A percentile compares a stretch with the other conserved stretches of the same genome.
Conservation (phyloP, 345 rosid genomes). For the Orychophragmus violaceus region DNA sequence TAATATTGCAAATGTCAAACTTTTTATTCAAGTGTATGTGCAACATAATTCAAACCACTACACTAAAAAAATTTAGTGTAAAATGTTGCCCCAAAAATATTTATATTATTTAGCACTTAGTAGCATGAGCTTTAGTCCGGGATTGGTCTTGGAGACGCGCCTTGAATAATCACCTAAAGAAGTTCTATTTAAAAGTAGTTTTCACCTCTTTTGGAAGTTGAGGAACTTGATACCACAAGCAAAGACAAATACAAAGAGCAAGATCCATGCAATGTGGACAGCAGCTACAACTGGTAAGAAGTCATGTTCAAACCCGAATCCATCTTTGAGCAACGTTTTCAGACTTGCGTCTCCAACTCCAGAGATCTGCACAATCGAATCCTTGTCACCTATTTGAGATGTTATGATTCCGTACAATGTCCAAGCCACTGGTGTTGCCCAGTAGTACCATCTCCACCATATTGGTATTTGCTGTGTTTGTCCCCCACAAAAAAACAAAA, state of each 20-base stretch:
- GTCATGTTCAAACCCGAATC: constrained; percentile 42
- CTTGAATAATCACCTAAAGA: too few relatives aligned
- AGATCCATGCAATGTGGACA: constrained; percentile 46
- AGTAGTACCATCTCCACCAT: constrained; percentile 97
- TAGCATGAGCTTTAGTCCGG: too few relatives aligned
- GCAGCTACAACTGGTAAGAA: constrained; percentile 58
- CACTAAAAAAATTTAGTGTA: too few relatives aligned
- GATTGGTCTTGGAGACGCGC: too few relatives aligned
- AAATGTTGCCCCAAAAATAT: too few relatives aligned
- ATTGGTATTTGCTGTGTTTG: constrained; percentile 53
- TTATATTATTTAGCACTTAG: too few relatives aligned
- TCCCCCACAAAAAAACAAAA: too few relatives aligned
- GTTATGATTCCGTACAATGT: constrained; percentile 62
- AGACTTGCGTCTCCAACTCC: constrained; percentile 29
- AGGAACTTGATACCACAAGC: constrained; percentile 51
- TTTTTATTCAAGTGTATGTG: too few relatives aligned
- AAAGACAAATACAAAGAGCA: constrained; percentile 42
- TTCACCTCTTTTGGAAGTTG: constrained; percentile 54
- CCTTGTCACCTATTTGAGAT: constrained; percentile 58
- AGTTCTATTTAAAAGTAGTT: too few relatives aligned
- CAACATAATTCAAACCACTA: too few relatives aligned
- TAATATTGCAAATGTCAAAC: too few relatives aligned
- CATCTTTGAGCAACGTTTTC: constrained; percentile 40
- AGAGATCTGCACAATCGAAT: constrained; percentile 29
- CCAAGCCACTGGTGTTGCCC: constrained; percentile 73